A percentile compares a stretch with the other conserved stretches of the same genome.
Evolutionary conservation across 805 yeast species (phyloP).

Genomic region (Cyberlindnera petersonii): DNA sequence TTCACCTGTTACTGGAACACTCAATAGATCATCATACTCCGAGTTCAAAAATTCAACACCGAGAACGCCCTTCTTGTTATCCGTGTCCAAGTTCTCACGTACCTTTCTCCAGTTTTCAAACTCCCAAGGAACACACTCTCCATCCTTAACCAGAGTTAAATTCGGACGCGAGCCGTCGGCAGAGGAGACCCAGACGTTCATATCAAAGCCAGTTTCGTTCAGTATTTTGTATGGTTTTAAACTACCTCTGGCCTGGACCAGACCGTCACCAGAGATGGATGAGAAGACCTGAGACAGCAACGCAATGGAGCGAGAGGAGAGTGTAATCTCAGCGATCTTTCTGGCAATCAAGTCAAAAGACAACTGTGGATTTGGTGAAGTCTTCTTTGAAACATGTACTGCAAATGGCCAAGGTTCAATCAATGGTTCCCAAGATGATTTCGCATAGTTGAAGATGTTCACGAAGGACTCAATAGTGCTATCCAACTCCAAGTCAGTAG

Average conservation of each 20-base stretch:
- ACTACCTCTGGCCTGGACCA: conserved; percentile 64
- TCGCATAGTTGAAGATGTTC: conserved; percentile 81
- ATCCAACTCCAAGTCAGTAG: conserved; percentile 72
- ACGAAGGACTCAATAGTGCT: conserved; percentile 60
- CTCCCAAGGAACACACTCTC: conserved; percentile 69
- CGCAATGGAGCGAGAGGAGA: conserved; percentile 79
- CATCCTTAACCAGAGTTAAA: conserved; percentile 39
- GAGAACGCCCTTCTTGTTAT: conserved; percentile 54
- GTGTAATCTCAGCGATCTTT: conserved; percentile 70
- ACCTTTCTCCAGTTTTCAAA: conserved; percentile 91
- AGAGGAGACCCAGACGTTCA: conserved; percentile 79
- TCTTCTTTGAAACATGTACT: conserved; percentile 54
- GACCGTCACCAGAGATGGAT: conserved; percentile 49
- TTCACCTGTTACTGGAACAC: conserved; percentile 69
- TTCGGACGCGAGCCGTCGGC: conserved; percentile 23
- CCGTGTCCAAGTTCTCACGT: conserved; percentile 73
- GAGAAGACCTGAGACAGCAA: conserved; percentile 65
- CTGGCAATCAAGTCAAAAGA: conserved; percentile 71
- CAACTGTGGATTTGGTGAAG: conserved; percentile 44
- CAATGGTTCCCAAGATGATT: conserved; percentile 93
- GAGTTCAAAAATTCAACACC: conserved; percentile 60
- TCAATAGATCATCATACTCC: conserved; percentile 47
- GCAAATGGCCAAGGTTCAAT: conserved; percentile 85
- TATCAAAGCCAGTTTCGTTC: conserved; percentile 80
- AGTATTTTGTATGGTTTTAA: conserved; percentile 76